Evolutionary conservation across 2,329 filamentous ascomycete species (phyloP), one percentile per base, ranked within the genome.

Genomic region (Byssoonygena ceratinophila): DNA sequence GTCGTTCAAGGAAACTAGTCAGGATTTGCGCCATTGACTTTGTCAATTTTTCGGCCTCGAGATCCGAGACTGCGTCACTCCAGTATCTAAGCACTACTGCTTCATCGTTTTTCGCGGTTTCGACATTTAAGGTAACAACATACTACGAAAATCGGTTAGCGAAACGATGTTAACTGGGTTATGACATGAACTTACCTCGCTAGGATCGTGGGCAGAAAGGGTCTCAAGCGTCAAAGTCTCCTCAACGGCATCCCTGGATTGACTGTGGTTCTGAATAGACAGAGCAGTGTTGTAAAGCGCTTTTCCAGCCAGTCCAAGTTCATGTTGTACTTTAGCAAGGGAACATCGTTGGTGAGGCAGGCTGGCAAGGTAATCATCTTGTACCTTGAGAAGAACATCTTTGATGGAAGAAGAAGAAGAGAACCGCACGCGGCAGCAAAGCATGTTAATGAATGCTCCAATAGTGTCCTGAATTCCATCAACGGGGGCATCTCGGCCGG

Each of bases 401-500:
- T 46, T 9, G 25, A 56, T 34, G 4, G 53, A 41, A 29, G 29
- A 45, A 27, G 37, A 29, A 4, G 36, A 41, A 25, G 41, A 46
- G 34, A 59, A 55, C 43, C 46, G 43, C 18, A 59, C 47, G 20
- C 57, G 58, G 44, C 58, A 65, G 9, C 58, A 60, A 7, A 67
- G 58, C 57, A 72, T 73, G 53, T 70, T 72, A 53, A 74, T 69
- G 52, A 72, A 70, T 3, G 71, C 64, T 0, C 72, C 71, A 37
- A 72, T 64, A 2, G 66, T 65, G 16, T 65, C 62, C 37, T 71
- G 59, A n/a, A 73, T 65, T 3, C 62, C 63, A 6, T 64, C 54
- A 6, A 74, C 57, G 1, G 68, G 65, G 16, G 67, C 59, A 51
- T 74, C 69, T 47, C 66, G 54, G 6, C 64, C 64, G 9, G 64